Evolutionary conservation across 139 green algal species (phyloP), one percentile per base, ranked within the genome.

Genomic region (Coccomyxa sp.): DNA sequence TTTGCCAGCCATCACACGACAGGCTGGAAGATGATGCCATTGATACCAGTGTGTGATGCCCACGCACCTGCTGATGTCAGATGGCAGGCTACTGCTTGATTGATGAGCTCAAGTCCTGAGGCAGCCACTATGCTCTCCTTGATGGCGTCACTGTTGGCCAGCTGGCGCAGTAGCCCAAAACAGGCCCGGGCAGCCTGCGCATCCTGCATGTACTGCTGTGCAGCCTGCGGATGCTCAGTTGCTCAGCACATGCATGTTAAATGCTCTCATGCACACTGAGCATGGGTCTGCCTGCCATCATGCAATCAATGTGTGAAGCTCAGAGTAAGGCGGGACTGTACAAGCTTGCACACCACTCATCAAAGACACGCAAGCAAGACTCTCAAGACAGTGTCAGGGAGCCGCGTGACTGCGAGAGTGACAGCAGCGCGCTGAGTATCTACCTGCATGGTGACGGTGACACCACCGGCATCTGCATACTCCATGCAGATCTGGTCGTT

Each of bases 91-190:
- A 85, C 71, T 27, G 79, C 58, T 18, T 24, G 39, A 74, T 73
- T 31, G 27, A 94, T 39, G 24, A 87, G 34, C 35, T 81, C 73
- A 35, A 95, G 76, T 0, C 77, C 87, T 9, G 84, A 89, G 0
- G 34, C 35, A 38, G 87, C 88, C 68, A 92, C 88, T 70, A 95
- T 70, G 29, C 85, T 78, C 36, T 35, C 58, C 87, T 97, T 97
- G 75, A 93, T 82, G 35, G 50, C 70, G 79, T 98, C 94, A 71
- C 88, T 94, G 84, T 91, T 91, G 18, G 91, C 87, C 77, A 98
- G 84, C 89, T 98, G 94, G 24, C 93, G 83, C 82, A 94, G 84
- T 58, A 93, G 76, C 2, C 58, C 69, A 70, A 78, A 78, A 14
- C 79, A 36, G 9, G 81, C 10, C 74, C 77, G 70, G 7, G 71